Conservation (phyloP, 2,329 filamentous ascomycete species). For the Diplodia sapinea region DNA sequence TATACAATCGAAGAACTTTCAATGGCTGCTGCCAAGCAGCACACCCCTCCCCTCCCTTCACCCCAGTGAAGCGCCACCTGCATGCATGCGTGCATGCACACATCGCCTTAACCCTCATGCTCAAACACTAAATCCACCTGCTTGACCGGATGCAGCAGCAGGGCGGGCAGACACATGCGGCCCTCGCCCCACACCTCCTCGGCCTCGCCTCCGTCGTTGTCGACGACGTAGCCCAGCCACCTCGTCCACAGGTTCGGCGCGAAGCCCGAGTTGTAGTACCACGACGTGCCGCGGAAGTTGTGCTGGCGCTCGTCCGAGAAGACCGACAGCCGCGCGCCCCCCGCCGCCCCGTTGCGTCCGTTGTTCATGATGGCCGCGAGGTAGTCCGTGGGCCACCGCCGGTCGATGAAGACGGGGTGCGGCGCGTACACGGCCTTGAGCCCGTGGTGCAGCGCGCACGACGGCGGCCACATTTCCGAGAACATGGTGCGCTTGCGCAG, state of each 20-base stretch:
- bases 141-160: slow-evolving; percentile 59
- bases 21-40: no score
- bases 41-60: no score
- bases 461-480: slow-evolving; percentile 78
- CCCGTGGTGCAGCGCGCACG: slow-evolving; percentile 74
- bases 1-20: slow-evolving; percentile 10
- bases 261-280: slow-evolving; percentile 61
- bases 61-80: no score
- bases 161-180: slow-evolving; percentile 55
- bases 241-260: slow-evolving; percentile 61
- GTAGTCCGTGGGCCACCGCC: slow-evolving; percentile 61
- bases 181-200: slow-evolving; percentile 54
- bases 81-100: not conserved
- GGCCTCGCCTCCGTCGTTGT: slow-evolving; percentile 55
- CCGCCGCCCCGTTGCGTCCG: slow-evolving; percentile 58
- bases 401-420: slow-evolving; percentile 63
- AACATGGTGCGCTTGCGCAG: slow-evolving; percentile 74
- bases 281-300: slow-evolving; percentile 59
- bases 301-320: slow-evolving; percentile 60
- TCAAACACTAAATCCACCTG: slow-evolving; percentile 57
- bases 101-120: slow-evolving; percentile 40
- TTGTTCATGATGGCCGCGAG: slow-evolving; percentile 63
- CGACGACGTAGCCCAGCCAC: slow-evolving; percentile 62
- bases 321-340: slow-evolving; percentile 55
- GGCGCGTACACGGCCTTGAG: slow-evolving; percentile 75